Base-by-base conservation (phyloP, 805 yeast genomes). In the Saturnispora sekii region DNA sequence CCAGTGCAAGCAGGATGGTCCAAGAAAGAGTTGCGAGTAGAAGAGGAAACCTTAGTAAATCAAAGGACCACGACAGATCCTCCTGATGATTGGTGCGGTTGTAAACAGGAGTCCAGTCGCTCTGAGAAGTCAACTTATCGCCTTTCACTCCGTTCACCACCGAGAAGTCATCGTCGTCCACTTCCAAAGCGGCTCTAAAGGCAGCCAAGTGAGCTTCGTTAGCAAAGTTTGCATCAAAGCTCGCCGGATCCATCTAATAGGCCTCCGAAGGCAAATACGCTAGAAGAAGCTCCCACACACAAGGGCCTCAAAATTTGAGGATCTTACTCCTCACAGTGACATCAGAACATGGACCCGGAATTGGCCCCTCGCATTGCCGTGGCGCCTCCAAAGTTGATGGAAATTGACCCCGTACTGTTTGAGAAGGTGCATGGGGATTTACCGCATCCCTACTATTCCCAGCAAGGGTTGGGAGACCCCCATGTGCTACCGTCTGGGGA, bases 31-130 rank as follows among this genome's bases (percentile, higher is more conserved):
- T 73, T 14, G 74, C 61, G 0, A 73, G 39, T 44, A 84, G 63
- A 3, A 81, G 59, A 0, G 93, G 94, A 74, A 82, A 83, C 37
- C 93, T 62, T 26, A 84, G 63, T 1, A 83, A 34, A 37, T 62
- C 60, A 51, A 72, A 76, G 0, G 76, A 53, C 41, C 53, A 38
- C 10, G 60, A 57, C 15, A 50, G 42, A 14, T 52, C 57, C 16
- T 53, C 61, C 17, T 10, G 15, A 14, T 14, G 16, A 26, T 16
- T 33, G 55, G 46, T 63, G 52, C 45, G 47, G 28, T 53, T 53
- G 36, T 67, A 61, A 4, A 72, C 59, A 0, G 77, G 76, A 0
- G 64, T 62, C 77, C 77, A 72, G 49, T 72, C 76, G 43, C 64
- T 65, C 46, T 62, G 62, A 0, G 76, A 70, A 1, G 64, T 49